phyloP scores from a whole-genome alignment of 2,329 filamentous ascomycete species.

The Aspergillus japonicus region DNA sequence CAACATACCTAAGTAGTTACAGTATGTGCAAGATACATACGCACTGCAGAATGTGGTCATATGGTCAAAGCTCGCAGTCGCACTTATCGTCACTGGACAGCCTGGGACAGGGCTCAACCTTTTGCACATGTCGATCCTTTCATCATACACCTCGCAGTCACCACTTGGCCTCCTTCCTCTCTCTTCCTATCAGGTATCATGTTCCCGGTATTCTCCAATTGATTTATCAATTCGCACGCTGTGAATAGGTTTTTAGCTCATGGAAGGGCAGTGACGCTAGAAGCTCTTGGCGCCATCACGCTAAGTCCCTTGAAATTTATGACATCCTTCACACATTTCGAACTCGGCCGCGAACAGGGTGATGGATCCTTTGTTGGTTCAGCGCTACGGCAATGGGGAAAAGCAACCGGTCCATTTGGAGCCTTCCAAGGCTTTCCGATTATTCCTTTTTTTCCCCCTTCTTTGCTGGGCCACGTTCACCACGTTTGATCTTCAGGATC shows the following conservation, averaged over 20 bases:
- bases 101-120: no score
- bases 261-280: not conserved
- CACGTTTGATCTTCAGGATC: constrained; percentile 9
- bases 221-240: no score
- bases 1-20: no score
- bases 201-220: no score
- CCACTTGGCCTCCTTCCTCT: not conserved
- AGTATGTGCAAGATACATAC: not conserved
- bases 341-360: not conserved
- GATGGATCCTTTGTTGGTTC: not conserved
- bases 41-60: not conserved
- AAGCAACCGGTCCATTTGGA: not conserved
- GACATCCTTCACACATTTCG: not conserved
- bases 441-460: not conserved
- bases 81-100: no score
- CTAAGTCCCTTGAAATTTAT: not conserved
- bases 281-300: not conserved
- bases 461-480: not conserved
- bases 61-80: not conserved
- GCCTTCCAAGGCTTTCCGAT: not conserved
- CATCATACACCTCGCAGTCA: no score
- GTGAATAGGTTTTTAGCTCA: no score
- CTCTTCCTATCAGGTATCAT: not conserved
- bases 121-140: no score
- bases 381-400: not conserved